A percentile compares a stretch with the other conserved stretches of the same genome.
These are phyloP conservation scores for Beauveria varroae DNA, from an alignment of 2,329 filamentous ascomycete genomes.

Conservation along the genomic window DNA sequence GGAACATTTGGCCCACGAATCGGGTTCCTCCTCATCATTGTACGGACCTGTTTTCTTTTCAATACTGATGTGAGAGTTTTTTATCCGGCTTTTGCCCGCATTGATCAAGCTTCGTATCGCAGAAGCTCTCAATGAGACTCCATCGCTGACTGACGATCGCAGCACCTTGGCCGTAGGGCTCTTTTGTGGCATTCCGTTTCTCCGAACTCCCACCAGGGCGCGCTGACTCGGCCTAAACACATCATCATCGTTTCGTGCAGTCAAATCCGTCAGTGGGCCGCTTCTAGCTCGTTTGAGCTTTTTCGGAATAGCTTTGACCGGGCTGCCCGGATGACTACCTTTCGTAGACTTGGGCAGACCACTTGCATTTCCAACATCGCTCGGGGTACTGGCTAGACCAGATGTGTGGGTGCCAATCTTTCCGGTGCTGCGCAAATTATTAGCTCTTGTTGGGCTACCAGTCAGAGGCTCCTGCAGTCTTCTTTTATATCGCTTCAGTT, in stretches of 20 bases:
- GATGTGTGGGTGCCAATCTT: not conserved
- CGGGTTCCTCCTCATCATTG: not conserved
- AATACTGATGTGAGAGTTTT: not conserved
- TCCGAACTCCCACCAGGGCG: constrained; percentile 3
- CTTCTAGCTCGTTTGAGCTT: constrained; percentile 1
- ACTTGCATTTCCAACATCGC: constrained; percentile 10
- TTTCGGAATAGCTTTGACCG: not conserved
- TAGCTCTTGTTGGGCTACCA: not conserved
- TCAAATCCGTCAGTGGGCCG: not conserved
- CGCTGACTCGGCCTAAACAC: not conserved
- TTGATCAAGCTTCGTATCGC: constrained; percentile 8
- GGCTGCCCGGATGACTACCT: not conserved
- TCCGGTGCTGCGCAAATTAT: not conserved
- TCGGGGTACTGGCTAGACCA: not conserved
- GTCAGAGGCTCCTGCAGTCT: not conserved
- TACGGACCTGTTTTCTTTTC: not conserved
- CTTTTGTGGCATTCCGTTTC: constrained; percentile 4
- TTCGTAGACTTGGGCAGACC: not conserved
- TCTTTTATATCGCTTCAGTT: constrained; percentile 7
- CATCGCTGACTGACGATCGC: constrained; percentile 6
- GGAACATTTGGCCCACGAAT: constrained; percentile 1
- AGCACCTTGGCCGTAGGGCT: constrained; percentile 7
- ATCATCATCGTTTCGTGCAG: not conserved
- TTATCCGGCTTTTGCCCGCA: constrained; percentile 4
- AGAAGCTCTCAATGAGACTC: constrained; percentile 5